phyloP scores from a whole-genome alignment of 768 basidiomycete genomes.

The Rhizopogon rudus region DNA sequence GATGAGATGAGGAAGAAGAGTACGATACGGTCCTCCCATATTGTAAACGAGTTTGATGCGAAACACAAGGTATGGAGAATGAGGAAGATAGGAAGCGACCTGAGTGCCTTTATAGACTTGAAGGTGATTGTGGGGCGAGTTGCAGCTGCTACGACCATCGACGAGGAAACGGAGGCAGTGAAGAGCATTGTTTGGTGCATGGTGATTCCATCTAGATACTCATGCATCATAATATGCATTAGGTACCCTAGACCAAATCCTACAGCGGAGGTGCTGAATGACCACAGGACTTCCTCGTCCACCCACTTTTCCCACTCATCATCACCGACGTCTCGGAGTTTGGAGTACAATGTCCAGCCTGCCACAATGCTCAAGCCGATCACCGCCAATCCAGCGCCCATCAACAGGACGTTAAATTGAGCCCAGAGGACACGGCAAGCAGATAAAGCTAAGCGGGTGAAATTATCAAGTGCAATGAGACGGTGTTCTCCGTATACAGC shows the following conservation, averaged over 20 bases:
- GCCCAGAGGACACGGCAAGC: conserved; percentile 90
- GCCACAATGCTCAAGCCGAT: conserved; percentile 53
- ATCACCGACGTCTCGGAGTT: conserved; percentile 34
- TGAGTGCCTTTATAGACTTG: conserved; percentile 16
- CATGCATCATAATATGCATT: conserved; percentile 25
- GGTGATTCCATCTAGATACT: conserved; percentile 42
- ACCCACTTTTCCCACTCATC: conserved; percentile 42
- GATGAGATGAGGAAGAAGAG: conserved; percentile 70
- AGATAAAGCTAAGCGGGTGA: conserved; percentile 33
- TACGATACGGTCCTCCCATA: conserved; percentile 90
- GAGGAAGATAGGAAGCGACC: conserved; percentile 42
- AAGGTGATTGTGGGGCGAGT: conserved; percentile 30
- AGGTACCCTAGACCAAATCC: conserved; percentile 36
- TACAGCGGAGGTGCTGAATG: conserved; percentile 27
- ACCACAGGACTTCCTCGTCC: conserved; percentile 22
- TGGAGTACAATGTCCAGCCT: conserved; percentile 49
- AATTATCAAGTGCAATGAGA: conserved; percentile 14
- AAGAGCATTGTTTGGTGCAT: conserved; percentile 49
- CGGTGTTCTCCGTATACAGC: conserved; percentile 16
- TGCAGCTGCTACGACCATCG: conserved; percentile 37
- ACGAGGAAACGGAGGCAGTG: conserved; percentile 40
- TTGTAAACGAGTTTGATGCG: conserved; percentile 92
- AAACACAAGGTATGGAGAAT: conserved; percentile 72
- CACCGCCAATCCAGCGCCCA: conserved; percentile 65
- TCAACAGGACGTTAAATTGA: conserved; percentile 80